Evolutionary conservation across 2,329 filamentous ascomycete species (phyloP), one percentile per base, ranked within the genome.

Genomic region (Aspergillus awamori): DNA sequence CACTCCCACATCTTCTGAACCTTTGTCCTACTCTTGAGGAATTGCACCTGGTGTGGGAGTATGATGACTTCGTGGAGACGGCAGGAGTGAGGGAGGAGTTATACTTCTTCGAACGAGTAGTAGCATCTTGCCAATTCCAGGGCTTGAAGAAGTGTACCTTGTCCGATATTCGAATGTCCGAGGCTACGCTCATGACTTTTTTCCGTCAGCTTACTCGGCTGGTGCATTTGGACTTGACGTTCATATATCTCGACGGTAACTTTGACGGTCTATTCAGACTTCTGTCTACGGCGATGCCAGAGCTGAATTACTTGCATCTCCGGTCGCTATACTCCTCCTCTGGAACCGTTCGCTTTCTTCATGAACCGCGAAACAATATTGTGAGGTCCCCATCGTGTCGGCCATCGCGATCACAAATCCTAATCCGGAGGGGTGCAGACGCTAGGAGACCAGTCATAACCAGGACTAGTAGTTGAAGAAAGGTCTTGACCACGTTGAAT

Each of bases 301-400:
- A 52, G 15, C 11, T 58, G 33, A 22, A 24, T 15, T 52, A 41
- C 20, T 52, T 52, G 45, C 55, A 22, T 36, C 47, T 58, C 47
- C 45, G 15, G 3, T 20, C 3, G 3, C 22, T 49, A 15, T n/a
- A 15, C 24, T 10, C 2, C 24, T 2, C 5, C 5, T 3, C 7
- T 5, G 47, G 22, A 4, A n/a, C 17, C 17, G 1, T 49, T 15
- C 1, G n/a, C 8, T 49, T n/a, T 13, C 47, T 22, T 4, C 20
- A n/a, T 2, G 47, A 49, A 28, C 47, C 26, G 5, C 11, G 15
- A n/a, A 4, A 49, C 1, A 49, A 49, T 15, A 2, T 4, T 20
- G 22, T 28, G 45, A 22, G 10, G 5, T 26, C 1, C 26, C 26
- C 26, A 26, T 26, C 7, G 5, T 2, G 26, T 26, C 26, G 26